phyloP scores from a whole-genome alignment of 352 stramenopile species.

The Phytophthora pluvialis region DNA sequence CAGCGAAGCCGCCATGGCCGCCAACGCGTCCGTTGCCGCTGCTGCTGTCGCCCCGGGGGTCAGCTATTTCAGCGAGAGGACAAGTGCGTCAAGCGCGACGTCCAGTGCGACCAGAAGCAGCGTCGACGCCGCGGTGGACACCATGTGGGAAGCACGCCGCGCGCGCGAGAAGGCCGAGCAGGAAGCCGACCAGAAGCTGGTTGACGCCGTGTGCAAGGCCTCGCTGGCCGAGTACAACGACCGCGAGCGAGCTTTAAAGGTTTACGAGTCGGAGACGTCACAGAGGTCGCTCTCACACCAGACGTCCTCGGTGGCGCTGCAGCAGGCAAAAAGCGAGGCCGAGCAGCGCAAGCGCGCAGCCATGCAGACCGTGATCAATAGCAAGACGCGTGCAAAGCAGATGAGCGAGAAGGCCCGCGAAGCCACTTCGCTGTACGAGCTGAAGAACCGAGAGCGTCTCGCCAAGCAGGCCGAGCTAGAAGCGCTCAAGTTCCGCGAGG shows the following conservation, averaged over 20 bases:
- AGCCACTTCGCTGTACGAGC: slow-evolving; percentile 64
- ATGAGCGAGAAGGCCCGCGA: slow-evolving; percentile 70
- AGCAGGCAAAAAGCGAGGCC: slow-evolving; percentile 48
- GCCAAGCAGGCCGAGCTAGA: slow-evolving; percentile 61
- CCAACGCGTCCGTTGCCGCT: slow-evolving; percentile 28
- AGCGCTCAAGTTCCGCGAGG: slow-evolving; percentile 43
- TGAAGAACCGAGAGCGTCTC: slow-evolving; percentile 62
- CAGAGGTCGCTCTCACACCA: slow-evolving; percentile 39
- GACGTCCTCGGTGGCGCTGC: slow-evolving; percentile 43
- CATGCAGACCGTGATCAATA: slow-evolving; percentile 80
- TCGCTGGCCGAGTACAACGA: slow-evolving; percentile 81
- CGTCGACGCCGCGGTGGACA: slow-evolving; percentile 50
- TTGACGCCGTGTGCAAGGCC: slow-evolving; percentile 80
- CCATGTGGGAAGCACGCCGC: slow-evolving; percentile 72
- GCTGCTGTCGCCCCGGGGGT: slow-evolving; percentile 9
- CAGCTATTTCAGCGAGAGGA: slow-evolving; percentile 7
- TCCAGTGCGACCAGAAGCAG: slow-evolving; percentile 33
- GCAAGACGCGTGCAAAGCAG: slow-evolving; percentile 62
- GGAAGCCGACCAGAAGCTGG: slow-evolving; percentile 71
- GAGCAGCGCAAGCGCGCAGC: slow-evolving; percentile 69
- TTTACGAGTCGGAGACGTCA: slow-evolving; percentile 53
- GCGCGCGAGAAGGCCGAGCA: slow-evolving; percentile 58
- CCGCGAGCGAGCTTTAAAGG: slow-evolving; percentile 61
- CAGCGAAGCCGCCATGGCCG: slow-evolving; percentile 25
- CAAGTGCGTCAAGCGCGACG: slow-evolving; percentile 25